Percentiles rank a stretch among this genome's conserved stretches.
These are phyloP conservation scores for Metschnikowia drakensbergensis DNA, from an alignment of 805 yeast genomes.

Conservation along the genomic window DNA sequence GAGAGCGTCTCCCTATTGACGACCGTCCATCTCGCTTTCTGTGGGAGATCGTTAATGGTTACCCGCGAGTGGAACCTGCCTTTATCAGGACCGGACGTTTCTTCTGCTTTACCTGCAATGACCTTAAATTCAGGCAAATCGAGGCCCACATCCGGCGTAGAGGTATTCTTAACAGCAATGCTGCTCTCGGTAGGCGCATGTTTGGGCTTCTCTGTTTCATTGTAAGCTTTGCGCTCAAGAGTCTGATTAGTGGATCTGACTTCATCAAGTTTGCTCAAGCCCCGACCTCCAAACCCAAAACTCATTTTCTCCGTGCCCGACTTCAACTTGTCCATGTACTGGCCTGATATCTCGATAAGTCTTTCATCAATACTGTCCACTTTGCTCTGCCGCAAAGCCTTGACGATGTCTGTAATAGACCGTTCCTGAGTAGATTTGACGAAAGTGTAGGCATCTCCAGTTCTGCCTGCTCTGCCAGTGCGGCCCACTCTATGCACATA, in stretches of 20 bases:
- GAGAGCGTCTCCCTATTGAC: constrained; percentile 62
- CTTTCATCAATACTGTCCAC: constrained; percentile 46
- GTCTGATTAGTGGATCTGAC: constrained; percentile 49
- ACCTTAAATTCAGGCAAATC: constrained; percentile 45
- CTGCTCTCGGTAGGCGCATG: neutral
- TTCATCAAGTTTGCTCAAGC: constrained; percentile 73
- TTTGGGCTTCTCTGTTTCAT: constrained; percentile 9
- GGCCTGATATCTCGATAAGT: constrained; percentile 46
- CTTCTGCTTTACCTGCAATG: constrained; percentile 50
- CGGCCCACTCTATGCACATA: constrained; percentile 95
- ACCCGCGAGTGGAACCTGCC: constrained; percentile 61
- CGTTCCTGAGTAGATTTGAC: constrained; percentile 59
- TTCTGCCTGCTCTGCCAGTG: constrained; percentile 86
- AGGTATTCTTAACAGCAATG: neutral
- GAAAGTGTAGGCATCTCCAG: constrained; percentile 59
- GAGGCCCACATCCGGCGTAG: constrained; percentile 8
- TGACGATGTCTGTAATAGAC: constrained; percentile 63
- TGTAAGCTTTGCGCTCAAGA: constrained; percentile 47
- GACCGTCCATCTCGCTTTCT: constrained; percentile 71
- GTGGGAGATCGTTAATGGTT: constrained; percentile 82
- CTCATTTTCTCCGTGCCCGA: constrained; percentile 60
- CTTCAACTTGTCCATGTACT: constrained; percentile 58
- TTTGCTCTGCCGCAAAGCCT: constrained; percentile 60
- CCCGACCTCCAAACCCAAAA: constrained; percentile 92
- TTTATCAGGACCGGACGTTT: constrained; percentile 53